Evolutionary conservation across 495 filamentous ascomycete genomes (phyloP).

Genomic region (Achaetomiella virescens): DNA sequence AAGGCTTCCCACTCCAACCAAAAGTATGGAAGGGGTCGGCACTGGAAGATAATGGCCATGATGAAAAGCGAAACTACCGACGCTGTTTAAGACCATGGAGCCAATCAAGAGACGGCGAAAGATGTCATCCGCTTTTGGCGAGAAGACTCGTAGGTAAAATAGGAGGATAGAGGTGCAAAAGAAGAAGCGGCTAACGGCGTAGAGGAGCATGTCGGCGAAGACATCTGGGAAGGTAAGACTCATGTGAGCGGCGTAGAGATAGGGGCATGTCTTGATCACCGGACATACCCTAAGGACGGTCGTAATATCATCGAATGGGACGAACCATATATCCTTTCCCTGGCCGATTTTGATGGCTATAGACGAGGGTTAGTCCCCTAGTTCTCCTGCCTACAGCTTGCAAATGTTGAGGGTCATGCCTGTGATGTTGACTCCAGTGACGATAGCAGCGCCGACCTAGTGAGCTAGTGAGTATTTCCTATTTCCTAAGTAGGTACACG

Average conservation of each 20-base stretch:
- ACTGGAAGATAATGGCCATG: conserved; percentile 37
- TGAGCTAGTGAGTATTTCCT: background rate
- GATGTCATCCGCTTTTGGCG: conserved; percentile 20
- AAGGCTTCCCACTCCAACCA: conserved; percentile 28
- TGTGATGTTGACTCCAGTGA: conserved; percentile 10
- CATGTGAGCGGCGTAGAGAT: background rate
- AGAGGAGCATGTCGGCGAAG: conserved; percentile 28
- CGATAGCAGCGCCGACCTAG: conserved; percentile 13
- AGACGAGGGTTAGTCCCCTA: background rate
- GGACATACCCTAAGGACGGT: conserved; percentile 11
- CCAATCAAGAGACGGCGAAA: conserved; percentile 23
- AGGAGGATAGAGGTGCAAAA: conserved; percentile 43
- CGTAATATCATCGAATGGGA: conserved; percentile 41
- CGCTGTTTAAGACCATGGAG: conserved; percentile 27
- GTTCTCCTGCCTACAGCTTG: rapidly evolving
- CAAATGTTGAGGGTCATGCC: background rate
- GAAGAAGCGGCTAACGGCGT: conserved; percentile 31
- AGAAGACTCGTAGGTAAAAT: conserved; percentile 47
- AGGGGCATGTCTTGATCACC: background rate
- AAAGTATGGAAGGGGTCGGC: conserved; percentile 31
- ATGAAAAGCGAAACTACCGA: conserved; percentile 34
- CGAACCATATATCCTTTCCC: conserved; percentile 43
- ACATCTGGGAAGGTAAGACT: conserved; percentile 12
- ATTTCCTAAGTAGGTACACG: too few species aligned
- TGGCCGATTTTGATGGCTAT: conserved; percentile 35